phyloP scores from a whole-genome alignment of 148 eudicot species.

The Silene latifolia region DNA sequence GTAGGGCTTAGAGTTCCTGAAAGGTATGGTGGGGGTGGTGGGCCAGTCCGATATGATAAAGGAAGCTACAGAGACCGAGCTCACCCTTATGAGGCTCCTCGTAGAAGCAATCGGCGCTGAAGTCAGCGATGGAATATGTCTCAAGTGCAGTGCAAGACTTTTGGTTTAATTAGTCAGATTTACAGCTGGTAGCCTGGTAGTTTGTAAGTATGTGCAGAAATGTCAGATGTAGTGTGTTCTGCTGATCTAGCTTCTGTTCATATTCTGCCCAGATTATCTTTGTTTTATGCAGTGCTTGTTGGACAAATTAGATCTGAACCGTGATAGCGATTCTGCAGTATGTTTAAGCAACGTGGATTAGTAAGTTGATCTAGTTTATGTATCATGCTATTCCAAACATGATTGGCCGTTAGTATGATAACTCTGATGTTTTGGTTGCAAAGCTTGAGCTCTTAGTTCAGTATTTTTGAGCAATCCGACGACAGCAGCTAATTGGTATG shows the following conservation, averaged over 20 bases:
- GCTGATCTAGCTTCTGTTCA: slow-evolving; percentile 20
- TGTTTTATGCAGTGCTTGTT: slow-evolving; percentile 13
- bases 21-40: slow-evolving; percentile 37
- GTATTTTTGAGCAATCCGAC: background rate
- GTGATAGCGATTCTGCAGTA: slow-evolving; percentile 10
- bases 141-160: slow-evolving; percentile 1
- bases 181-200: slow-evolving; percentile 14
- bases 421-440: slow-evolving; percentile 13
- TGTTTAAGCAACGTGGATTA: slow-evolving; percentile 21
- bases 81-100: slow-evolving; percentile 41
- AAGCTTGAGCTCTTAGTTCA: slow-evolving; percentile 8
- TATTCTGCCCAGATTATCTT: slow-evolving; percentile 19
- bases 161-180: slow-evolving; percentile 15
- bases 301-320: slow-evolving; percentile 16
- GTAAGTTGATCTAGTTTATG: slow-evolving; percentile 17
- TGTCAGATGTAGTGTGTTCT: slow-evolving; percentile 8
- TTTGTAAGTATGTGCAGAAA: slow-evolving; percentile 23
- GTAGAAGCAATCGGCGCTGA: slow-evolving; percentile 31
- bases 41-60: slow-evolving; percentile 35
- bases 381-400: slow-evolving; percentile 14
- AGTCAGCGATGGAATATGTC: slow-evolving; percentile 1
- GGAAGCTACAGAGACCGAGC: slow-evolving; percentile 35
- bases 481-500: slow-evolving; percentile 1
- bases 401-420: slow-evolving; percentile 17
- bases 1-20: slow-evolving; percentile 32